phyloP scores from a whole-genome alignment of 768 basidiomycete species.

The Thelephora aurantiotincta region DNA sequence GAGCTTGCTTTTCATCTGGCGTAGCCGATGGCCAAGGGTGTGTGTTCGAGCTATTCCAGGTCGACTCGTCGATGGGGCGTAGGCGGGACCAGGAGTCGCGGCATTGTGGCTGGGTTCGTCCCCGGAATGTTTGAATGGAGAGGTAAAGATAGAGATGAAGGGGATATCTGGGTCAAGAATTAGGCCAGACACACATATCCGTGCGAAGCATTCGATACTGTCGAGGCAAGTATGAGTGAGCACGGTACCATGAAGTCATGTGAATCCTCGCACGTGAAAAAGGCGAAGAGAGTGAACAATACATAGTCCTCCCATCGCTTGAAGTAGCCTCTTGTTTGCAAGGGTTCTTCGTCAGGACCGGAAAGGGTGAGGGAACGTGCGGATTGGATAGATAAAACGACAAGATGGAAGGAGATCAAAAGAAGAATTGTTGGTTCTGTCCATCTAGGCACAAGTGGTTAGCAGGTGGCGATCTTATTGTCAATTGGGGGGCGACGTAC shows the following conservation, averaged over 20 bases:
- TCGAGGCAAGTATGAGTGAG: conserved; percentile 5
- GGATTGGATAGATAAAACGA: conserved; percentile 72
- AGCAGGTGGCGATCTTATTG: not conserved
- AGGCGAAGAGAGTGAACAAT: conserved; percentile 68
- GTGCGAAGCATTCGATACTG: conserved; percentile 74
- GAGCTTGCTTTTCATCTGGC: not conserved
- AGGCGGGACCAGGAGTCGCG: conserved; percentile 4
- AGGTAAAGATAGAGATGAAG: conserved; percentile 32
- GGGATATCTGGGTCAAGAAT: conserved; percentile 72
- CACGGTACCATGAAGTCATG: not conserved
- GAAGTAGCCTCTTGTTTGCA: conserved; percentile 60
- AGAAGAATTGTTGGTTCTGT: conserved; percentile 79
- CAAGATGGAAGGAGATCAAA: conserved; percentile 73
- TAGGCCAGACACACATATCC: conserved; percentile 83
- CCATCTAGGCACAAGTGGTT: conserved; percentile 33
- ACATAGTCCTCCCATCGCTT: conserved; percentile 80
- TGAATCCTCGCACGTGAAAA: conserved; percentile 60
- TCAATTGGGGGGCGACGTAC: conserved; percentile 31
- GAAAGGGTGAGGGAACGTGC: conserved; percentile 43
- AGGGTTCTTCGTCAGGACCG: conserved; percentile 20
- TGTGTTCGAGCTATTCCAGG: conserved; percentile 2
- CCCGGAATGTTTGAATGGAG: conserved; percentile 11
- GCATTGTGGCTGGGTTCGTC: conserved; percentile 17
- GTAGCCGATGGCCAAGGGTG: not conserved
- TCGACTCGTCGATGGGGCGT: conserved; percentile 4